Evolutionary conservation across 768 basidiomycete genomes (phyloP), one percentile per base, ranked within the genome.

Genomic region (Podaxis carcinomalis): DNA sequence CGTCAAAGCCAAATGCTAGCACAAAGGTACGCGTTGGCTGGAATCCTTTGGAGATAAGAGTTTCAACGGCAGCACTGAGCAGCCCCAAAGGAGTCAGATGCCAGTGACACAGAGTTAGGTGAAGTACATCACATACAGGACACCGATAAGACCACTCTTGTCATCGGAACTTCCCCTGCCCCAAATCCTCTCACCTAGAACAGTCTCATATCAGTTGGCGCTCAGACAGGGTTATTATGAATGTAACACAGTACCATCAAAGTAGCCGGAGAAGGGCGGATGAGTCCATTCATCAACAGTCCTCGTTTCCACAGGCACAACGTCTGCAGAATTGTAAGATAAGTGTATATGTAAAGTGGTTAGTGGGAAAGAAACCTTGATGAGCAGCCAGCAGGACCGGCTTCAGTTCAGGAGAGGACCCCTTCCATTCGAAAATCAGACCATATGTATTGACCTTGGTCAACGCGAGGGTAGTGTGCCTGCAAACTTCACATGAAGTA

Each of bases 401-500:
- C 69, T 90, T 89, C n/a, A 89, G 75, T 0, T 77, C 73, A 10
- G 70, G 61, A 64, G 90, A 78, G 3, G 81, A 79, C 1, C 90
- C 91, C 56, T 79, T 74, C 90, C 90, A 92, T 52, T 84, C 81
- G 68, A 83, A 90, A 6, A 90, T 70, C n/a, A 92, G 77, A 0
- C 83, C 91, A 65, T 89, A 90, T 0, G 84, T 89, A 70, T 92
- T 92, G 66, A 94, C 83, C 65, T 84, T 86, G 7, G 85, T 86
- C 62, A 89, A 77, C 32, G 78, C 68, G 47, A 92, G 76, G 7
- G 71, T 79, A n/a, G 75, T 51, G 69, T 90, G 85, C 10, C 88
- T 90, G 35, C 19, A 35, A 27, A 51, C 50, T 52, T 36, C 44
- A 55, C 27, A 9, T 53, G 25, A 50, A 5, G 37, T 5, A 23